Conservation (phyloP, 441 rosid species). For the Bocquillonia castaneifolia region DNA sequence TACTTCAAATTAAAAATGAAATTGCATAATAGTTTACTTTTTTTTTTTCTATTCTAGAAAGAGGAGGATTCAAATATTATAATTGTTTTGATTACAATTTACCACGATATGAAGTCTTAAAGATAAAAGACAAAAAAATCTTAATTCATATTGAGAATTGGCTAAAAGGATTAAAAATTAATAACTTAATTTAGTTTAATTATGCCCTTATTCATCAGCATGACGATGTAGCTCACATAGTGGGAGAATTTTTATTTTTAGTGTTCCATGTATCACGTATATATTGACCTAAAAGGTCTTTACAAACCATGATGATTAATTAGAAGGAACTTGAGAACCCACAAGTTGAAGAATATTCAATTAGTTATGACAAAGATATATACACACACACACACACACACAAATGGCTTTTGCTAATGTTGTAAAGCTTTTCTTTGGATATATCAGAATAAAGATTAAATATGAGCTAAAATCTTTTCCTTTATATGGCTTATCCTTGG, state of each 20-base stretch:
- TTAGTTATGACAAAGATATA: constrained; percentile 7
- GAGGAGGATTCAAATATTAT: no score
- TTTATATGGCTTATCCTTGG: constrained; percentile 16
- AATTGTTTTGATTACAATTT: no score
- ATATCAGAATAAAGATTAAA: constrained; percentile 8
- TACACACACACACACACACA: not conserved
- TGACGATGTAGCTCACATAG: not conserved
- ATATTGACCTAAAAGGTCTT: not conserved
- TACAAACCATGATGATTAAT: constrained; percentile 21
- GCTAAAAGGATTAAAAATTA: no score
- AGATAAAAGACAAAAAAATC: no score
- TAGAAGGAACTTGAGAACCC: constrained; percentile 19
- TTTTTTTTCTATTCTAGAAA: no score
- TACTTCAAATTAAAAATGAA: no score
- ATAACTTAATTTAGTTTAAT: no score
- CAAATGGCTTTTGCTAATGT: constrained; percentile 16
- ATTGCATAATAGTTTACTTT: no score
- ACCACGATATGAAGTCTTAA: no score
- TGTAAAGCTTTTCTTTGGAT: constrained; percentile 8
- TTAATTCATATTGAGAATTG: no score
- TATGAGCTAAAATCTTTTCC: constrained; percentile 2
- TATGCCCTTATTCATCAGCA: not conserved
- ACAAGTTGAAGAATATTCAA: constrained; percentile 20
- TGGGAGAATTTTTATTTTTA: not conserved
- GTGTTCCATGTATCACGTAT: no score